Conservation (phyloP, 1,284 basidiomycete species). For the Tilletiopsis washingtonensis region DNA sequence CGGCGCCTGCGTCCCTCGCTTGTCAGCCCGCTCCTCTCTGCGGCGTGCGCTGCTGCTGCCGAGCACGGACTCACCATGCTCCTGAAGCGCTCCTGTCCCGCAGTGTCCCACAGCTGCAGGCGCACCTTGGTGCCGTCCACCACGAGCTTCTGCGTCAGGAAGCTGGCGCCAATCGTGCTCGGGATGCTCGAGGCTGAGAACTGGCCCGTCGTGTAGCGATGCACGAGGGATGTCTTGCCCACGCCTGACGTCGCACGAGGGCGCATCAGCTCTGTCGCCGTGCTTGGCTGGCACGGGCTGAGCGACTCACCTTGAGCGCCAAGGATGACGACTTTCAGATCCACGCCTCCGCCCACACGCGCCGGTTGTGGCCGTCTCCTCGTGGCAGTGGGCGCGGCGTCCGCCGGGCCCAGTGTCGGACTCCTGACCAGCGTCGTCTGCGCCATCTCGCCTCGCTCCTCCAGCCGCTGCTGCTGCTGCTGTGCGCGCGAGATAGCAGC, state of each 20-base stretch:
- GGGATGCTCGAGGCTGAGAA: conserved; percentile 27
- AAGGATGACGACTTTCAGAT: conserved; percentile 94
- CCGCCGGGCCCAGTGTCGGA: too few species aligned
- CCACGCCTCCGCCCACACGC: conserved; percentile 52
- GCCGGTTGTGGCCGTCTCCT: too few species aligned
- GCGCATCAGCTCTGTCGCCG: background rate
- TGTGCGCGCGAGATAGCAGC: too few species aligned
- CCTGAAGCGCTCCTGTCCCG: conserved; percentile 87
- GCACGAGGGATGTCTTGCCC: conserved; percentile 87
- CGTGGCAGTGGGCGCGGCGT: background rate
- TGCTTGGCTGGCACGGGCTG: background rate
- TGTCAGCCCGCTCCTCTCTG: conserved; percentile 33
- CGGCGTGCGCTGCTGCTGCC: conserved; percentile 45
- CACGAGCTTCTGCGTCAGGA: conserved; percentile 81
- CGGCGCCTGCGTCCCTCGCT: conserved; percentile 59
- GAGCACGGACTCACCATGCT: conserved; percentile 63
- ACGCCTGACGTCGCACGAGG: conserved; percentile 58
- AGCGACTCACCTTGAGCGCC: conserved; percentile 73
- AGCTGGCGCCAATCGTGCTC: conserved; percentile 88
- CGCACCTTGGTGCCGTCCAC: conserved; percentile 81
- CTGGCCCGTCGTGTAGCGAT: conserved; percentile 77
- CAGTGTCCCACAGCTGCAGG: conserved; percentile 70
- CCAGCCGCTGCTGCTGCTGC: background rate
- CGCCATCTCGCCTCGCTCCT: background rate
- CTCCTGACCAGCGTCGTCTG: too few species aligned